Percentiles rank a stretch among this genome's conserved stretches.
Conservation (phyloP, 768 basidiomycete genomes). For the Cyclocybe aegerita region DNA sequence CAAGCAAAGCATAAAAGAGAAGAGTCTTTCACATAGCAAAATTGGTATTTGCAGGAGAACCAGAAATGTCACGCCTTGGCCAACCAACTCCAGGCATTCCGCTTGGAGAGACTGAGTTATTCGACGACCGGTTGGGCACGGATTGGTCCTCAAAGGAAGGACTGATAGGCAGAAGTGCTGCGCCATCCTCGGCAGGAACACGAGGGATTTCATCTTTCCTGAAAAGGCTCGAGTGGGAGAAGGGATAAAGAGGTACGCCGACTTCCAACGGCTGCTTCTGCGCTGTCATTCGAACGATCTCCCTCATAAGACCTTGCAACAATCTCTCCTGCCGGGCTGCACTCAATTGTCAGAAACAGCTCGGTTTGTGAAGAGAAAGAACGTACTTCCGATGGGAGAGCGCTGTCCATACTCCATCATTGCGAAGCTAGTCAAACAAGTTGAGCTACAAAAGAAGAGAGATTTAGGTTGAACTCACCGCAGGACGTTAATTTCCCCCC, state of each 20-base stretch:
- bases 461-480: slow-evolving; percentile 39
- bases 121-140: slow-evolving; percentile 16
- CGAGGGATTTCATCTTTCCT: slow-evolving; percentile 42
- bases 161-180: slow-evolving; percentile 38
- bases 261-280: slow-evolving; percentile 81
- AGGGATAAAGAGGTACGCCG: slow-evolving; percentile 78
- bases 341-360: slow-evolving; percentile 5
- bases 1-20: slow-evolving; percentile 1
- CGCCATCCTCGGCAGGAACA: slow-evolving; percentile 26
- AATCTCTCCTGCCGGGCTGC: slow-evolving; percentile 81
- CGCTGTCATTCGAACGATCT: slow-evolving; percentile 79
- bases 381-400: slow-evolving; percentile 82
- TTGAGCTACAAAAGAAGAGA: not conserved
- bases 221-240: slow-evolving; percentile 69
- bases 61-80: slow-evolving; percentile 25
- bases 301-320: slow-evolving; percentile 80
- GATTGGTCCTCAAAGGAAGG: slow-evolving; percentile 32
- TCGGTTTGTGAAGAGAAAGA: slow-evolving; percentile 1
- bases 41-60: slow-evolving; percentile 18
- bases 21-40: slow-evolving; percentile 9
- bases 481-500: slow-evolving; percentile 86
- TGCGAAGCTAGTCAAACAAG: slow-evolving; percentile 54
- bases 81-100: slow-evolving; percentile 17
- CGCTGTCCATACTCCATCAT: slow-evolving; percentile 80
- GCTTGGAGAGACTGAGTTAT: slow-evolving; percentile 15